A percentile compares a stretch with the other conserved stretches of the same genome.
Conservation (phyloP, 257 asterid species). For the Nicotiana sylvestris region DNA sequence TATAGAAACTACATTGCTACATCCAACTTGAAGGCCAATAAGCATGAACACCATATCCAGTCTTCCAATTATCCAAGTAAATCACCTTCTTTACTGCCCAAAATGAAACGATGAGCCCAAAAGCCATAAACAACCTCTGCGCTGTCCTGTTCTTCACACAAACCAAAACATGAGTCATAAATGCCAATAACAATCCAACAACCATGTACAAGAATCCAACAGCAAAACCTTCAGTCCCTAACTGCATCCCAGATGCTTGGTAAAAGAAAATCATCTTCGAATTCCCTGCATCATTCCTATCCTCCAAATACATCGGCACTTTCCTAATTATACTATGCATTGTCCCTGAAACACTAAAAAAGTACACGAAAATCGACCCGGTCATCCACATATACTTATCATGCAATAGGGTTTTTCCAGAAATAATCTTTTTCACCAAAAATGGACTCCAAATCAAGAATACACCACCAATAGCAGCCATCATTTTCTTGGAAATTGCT, state of each 20-base stretch:
- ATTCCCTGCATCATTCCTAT: conserved; percentile 58
- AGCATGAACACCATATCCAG: conserved; percentile 79
- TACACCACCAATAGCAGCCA: conserved; percentile 32
- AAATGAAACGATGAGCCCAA: conserved; percentile 37
- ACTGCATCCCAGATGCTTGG: conserved; percentile 89
- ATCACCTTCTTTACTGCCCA: conserved; percentile 79
- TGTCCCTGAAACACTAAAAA: conserved; percentile 90
- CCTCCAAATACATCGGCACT: conserved; percentile 77
- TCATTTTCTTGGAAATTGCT: conserved; percentile 49
- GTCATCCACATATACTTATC: conserved; percentile 74
- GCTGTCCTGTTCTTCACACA: conserved; percentile 40
- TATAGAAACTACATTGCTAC: conserved; percentile 10
- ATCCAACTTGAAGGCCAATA: conserved; percentile 89
- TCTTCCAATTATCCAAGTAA: conserved; percentile 91
- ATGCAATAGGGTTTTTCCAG: conserved; percentile 62
- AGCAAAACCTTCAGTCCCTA: conserved; percentile 87
- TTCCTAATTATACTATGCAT: conserved; percentile 91
- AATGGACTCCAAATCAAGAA: conserved; percentile 52
- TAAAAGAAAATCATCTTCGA: conserved; percentile 60
- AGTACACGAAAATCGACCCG: conserved; percentile 77
- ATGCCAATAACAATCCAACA: conserved; percentile 77
- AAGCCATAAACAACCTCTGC: conserved; percentile 49
- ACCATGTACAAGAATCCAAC: conserved; percentile 77
- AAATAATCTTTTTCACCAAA: conserved; percentile 48
- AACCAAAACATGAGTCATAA: conserved; percentile 56